Percentiles rank a stretch among this genome's conserved stretches.
Conservation (phyloP, 805 yeast species). For the Sugiyamaella americana region DNA sequence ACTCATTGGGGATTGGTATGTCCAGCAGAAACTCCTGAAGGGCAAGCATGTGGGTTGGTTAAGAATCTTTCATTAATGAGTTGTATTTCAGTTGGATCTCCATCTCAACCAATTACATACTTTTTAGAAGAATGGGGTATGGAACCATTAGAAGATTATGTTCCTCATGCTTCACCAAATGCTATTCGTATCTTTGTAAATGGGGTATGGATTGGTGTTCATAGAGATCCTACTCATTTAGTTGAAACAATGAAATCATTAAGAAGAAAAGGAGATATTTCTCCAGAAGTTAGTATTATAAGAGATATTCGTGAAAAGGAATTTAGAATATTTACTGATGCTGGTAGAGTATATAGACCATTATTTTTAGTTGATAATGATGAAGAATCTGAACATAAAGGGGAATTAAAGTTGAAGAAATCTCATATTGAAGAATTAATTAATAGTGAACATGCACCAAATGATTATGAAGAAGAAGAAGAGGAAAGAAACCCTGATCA, state of each 20-base stretch:
- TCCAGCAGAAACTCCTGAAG: conserved; percentile 99
- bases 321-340: conserved; percentile 93
- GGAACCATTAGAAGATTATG: conserved; percentile 95
- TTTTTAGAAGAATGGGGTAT: conserved; percentile 98
- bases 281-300: conserved; percentile 93
- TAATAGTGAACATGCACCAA: conserved; percentile 38
- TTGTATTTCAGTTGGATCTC: conserved; percentile 95
- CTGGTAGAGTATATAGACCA: conserved; percentile 97
- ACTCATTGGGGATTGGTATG: conserved; percentile 99
- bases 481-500: conserved; percentile 35
- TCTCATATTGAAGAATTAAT: conserved; percentile 72
- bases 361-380: conserved; percentile 86
- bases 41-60: conserved; percentile 99
- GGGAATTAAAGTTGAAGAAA: conserved; percentile 77
- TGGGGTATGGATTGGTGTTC: conserved; percentile 99
- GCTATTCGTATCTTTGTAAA: conserved; percentile 93
- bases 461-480: conserved; percentile 28
- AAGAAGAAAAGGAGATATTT: conserved; percentile 91
- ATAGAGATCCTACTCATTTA: conserved; percentile 88
- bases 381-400: conserved; percentile 44
- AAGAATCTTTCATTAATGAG: conserved; percentile 95
- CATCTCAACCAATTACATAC: conserved; percentile 90
- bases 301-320: conserved; percentile 97
- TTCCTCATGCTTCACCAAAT: conserved; percentile 84
- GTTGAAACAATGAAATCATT: conserved; percentile 85